Evolutionary conservation across 108 stramenopile species (phyloP).

Genomic region (Cyclotella sp.): DNA sequence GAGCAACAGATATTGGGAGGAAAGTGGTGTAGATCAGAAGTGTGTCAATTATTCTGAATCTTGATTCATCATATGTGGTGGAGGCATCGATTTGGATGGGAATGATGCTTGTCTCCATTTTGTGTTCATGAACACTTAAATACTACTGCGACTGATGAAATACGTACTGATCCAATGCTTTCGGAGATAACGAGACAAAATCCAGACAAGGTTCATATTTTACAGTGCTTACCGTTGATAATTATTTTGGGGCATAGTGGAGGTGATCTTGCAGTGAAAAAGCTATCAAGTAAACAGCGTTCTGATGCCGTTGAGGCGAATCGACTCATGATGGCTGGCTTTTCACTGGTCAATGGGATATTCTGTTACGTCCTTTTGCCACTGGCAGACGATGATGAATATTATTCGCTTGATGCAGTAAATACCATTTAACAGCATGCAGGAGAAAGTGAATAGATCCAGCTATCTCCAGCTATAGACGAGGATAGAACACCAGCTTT

Average conservation of each 20-base stretch:
- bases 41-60: conserved; percentile 67
- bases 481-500: no score
- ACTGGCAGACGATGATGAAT: no score
- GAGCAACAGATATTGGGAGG: conserved; percentile 56
- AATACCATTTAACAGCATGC: no score
- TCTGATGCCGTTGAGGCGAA: conserved; percentile 48
- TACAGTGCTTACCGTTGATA: background rate
- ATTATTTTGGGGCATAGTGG: conserved; percentile 8
- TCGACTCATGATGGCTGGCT: conserved; percentile 25
- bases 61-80: conserved; percentile 33
- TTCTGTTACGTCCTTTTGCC: no score
- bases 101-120: conserved; percentile 29
- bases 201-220: conserved; percentile 60
- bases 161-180: no score
- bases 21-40: conserved; percentile 71
- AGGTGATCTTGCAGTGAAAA: conserved; percentile 67
- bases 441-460: no score
- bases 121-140: no score
- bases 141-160: no score
- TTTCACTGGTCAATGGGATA: conserved; percentile 43
- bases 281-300: conserved; percentile 51
- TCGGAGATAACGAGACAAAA: conserved; percentile 42
- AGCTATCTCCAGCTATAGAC: no score
- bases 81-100: conserved; percentile 48
- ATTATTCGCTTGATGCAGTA: no score